Conservation (phyloP, 306 rosid species). For the Quercus dentata region DNA sequence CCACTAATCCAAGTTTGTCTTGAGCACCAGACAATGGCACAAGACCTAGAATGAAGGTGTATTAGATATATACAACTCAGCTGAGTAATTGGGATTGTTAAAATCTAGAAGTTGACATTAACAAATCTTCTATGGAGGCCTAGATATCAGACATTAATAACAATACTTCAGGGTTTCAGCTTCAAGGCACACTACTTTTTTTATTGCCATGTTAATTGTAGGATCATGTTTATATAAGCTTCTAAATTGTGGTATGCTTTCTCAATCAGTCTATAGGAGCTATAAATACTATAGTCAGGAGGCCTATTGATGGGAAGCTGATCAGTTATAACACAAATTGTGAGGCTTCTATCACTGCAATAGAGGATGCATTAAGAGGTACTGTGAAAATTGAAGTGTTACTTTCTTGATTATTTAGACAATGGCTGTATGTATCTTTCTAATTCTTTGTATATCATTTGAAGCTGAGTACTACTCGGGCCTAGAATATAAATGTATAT, state of each 20-base stretch:
- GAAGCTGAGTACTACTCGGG: background rate
- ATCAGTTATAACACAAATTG: conserved; percentile 46
- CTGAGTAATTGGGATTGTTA: background rate
- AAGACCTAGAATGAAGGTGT: background rate
- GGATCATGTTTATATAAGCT: too few relatives aligned
- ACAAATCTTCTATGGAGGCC: background rate
- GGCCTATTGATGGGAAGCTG: conserved; percentile 44
- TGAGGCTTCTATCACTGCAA: conserved; percentile 46
- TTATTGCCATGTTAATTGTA: too few relatives aligned
- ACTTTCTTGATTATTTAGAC: background rate
- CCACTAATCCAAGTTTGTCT: background rate
- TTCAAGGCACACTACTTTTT: too few relatives aligned
- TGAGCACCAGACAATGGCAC: background rate
- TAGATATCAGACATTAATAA: too few relatives aligned
- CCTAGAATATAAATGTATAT: background rate
- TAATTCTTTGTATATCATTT: background rate
- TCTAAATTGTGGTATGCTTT: background rate
- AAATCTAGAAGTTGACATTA: background rate
- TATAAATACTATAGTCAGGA: conserved; percentile 44
- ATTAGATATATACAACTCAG: background rate
- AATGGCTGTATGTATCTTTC: background rate
- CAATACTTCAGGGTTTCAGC: too few relatives aligned
- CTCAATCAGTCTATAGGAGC: conserved; percentile 37
- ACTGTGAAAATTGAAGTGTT: background rate
- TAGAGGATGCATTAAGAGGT: conserved; percentile 49